Evolutionary conservation across 2,329 filamentous ascomycete genomes (phyloP).

Genomic region (Ascosphaera apis): DNA sequence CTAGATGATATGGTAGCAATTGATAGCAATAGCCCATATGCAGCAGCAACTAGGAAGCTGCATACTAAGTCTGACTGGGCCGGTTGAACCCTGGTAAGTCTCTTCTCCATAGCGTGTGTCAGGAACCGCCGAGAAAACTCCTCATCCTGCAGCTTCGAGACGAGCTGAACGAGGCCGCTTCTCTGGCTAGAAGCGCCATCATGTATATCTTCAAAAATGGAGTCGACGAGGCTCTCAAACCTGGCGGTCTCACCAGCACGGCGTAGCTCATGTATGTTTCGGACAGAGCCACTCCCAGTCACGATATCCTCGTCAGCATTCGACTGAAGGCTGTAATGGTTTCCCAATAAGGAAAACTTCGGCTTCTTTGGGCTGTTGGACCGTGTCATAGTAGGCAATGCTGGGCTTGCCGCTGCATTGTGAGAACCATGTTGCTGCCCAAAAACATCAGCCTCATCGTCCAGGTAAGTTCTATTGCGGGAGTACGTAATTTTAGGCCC

Average conservation of each 20-base stretch:
- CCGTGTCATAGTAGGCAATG: conserved; percentile 3
- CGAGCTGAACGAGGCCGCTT: conserved; percentile 32
- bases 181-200: conserved; percentile 25
- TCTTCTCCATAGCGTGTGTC: conserved; percentile 47
- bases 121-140: conserved; percentile 33
- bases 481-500: conserved; percentile 34
- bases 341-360: conserved; percentile 1
- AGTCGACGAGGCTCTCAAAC: conserved; percentile 31
- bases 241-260: conserved; percentile 33
- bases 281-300: conserved; percentile 19
- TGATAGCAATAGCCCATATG: conserved; percentile 12
- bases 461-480: conserved; percentile 34
- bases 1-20: conserved; percentile 11
- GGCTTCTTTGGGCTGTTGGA: conserved; percentile 1
- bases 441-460: conserved; percentile 18
- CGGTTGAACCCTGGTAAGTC: conserved; percentile 39
- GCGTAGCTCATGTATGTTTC: conserved; percentile 38
- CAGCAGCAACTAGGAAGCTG: conserved; percentile 12
- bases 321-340: conserved; percentile 2
- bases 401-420: conserved; percentile 3
- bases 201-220: conserved; percentile 35
- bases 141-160: conserved; percentile 25
- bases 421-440: conserved; percentile 14
- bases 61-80: conserved; percentile 31
- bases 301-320: conserved; percentile 22